Conservation (phyloP, 176 grass and related monocot genomes). For the Raddia guianensis region DNA sequence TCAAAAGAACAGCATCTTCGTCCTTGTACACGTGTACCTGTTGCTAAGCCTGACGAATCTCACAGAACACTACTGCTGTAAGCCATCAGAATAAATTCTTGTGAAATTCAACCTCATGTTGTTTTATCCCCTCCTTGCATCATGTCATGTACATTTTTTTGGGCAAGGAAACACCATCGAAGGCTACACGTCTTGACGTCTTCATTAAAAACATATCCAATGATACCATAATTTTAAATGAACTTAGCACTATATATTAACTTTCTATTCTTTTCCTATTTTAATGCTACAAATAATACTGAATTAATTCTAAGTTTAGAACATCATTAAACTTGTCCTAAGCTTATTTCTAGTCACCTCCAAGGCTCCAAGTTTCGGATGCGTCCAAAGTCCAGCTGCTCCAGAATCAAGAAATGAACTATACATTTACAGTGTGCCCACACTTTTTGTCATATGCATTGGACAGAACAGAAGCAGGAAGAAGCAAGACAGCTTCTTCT, state of each 20-base stretch:
- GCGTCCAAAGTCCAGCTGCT: not conserved
- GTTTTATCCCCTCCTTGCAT: not conserved
- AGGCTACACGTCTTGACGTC: no score
- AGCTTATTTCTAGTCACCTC: no score
- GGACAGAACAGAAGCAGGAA: conserved; percentile 15
- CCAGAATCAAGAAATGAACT: not conserved
- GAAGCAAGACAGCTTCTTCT: conserved; percentile 20
- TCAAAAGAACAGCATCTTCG: not conserved
- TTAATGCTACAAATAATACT: no score
- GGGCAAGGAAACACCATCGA: not conserved
- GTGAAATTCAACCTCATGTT: not conserved
- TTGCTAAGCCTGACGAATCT: not conserved
- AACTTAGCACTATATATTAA: no score
- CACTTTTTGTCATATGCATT: not conserved
- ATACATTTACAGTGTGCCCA: not conserved
- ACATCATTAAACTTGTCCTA: no score
- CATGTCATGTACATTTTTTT: not conserved
- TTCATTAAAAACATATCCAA: no score
- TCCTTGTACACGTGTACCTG: not conserved
- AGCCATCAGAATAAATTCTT: not conserved
- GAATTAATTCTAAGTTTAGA: no score
- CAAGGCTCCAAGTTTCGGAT: no score
- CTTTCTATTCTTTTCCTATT: no score
- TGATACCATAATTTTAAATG: no score
- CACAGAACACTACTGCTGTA: not conserved